phyloP scores from a whole-genome alignment of 352 stramenopile genomes.

The Phytopythium oedochilum region DNA sequence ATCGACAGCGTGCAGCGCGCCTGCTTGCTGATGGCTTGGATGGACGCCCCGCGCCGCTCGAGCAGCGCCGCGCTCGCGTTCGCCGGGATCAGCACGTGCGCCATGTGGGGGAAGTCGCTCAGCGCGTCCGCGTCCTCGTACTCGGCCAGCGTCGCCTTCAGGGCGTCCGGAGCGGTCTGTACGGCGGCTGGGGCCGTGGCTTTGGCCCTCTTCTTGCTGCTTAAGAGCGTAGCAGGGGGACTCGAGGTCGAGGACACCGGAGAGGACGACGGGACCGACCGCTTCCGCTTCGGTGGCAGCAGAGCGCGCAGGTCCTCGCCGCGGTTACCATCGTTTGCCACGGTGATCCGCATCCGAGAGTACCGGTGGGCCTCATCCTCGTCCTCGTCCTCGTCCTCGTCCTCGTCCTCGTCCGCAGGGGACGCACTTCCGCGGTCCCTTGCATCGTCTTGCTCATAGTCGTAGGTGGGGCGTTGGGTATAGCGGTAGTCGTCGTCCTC shows the following conservation, averaged over 20 bases:
- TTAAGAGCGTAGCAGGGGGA: not conserved
- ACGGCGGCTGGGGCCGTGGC: not conserved
- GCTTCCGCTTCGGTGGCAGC: not conserved
- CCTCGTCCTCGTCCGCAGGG: too few relatives aligned
- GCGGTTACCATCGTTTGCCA: not conserved
- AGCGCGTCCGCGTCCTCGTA: conserved; percentile 59
- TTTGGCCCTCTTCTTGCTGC: not conserved
- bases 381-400: too few relatives aligned
- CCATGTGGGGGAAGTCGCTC: conserved; percentile 45
- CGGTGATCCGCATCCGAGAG: not conserved
- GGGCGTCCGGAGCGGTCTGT: not conserved
- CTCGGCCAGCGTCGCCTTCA: not conserved
- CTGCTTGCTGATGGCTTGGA: conserved; percentile 42
- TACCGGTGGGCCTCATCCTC: not conserved
- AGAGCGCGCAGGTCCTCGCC: not conserved
- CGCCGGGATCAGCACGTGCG: conserved; percentile 61
- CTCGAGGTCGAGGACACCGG: not conserved
- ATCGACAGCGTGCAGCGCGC: conserved; percentile 53
- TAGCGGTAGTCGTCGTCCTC: not conserved
- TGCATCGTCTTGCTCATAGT: not conserved
- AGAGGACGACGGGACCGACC: not conserved
- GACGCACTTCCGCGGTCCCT: not conserved
- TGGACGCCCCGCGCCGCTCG: conserved; percentile 38
- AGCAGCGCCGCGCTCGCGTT: conserved; percentile 47
- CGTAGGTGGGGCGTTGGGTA: not conserved